phyloP scores from a whole-genome alignment of 176 grass and related monocot species.

The Calamus simplicifolius region DNA sequence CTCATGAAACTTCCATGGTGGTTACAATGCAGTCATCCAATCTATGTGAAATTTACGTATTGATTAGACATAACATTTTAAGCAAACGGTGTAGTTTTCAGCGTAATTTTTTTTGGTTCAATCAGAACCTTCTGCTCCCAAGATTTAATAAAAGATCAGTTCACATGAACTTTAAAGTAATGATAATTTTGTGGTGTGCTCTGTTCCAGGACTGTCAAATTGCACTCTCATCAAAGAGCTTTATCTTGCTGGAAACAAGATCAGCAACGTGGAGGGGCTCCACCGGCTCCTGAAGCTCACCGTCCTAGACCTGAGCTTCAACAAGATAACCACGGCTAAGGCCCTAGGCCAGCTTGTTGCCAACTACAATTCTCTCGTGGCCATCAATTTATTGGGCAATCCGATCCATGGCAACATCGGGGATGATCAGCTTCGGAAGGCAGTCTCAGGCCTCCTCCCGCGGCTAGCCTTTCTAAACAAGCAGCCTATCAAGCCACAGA shows the following conservation, averaged over 20 bases:
- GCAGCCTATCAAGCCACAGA: constrained; percentile 63
- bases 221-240: constrained; percentile 79
- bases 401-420: constrained; percentile 66
- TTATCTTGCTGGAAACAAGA: constrained; percentile 89
- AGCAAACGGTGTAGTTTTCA: too few species aligned
- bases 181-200: too few species aligned
- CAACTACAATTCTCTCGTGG: constrained; percentile 75
- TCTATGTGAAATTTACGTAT: too few species aligned
- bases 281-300: constrained; percentile 78
- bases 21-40: too few species aligned
- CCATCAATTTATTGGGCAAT: constrained; percentile 70
- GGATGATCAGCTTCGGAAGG: constrained; percentile 62
- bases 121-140: too few species aligned
- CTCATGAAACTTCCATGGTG: too few species aligned
- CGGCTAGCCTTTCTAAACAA: constrained; percentile 68
- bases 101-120: too few species aligned
- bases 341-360: constrained; percentile 79
- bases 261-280: constrained; percentile 77
- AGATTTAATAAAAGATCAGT: too few species aligned
- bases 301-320: constrained; percentile 77
- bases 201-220: constrained; percentile 43
- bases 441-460: constrained; percentile 50
- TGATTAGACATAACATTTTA: too few species aligned
- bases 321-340: constrained; percentile 66
- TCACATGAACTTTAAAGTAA: too few species aligned